Evolutionary conservation across 257 asterid species (phyloP).

Genomic region (Solanum infundibuliforme): DNA sequence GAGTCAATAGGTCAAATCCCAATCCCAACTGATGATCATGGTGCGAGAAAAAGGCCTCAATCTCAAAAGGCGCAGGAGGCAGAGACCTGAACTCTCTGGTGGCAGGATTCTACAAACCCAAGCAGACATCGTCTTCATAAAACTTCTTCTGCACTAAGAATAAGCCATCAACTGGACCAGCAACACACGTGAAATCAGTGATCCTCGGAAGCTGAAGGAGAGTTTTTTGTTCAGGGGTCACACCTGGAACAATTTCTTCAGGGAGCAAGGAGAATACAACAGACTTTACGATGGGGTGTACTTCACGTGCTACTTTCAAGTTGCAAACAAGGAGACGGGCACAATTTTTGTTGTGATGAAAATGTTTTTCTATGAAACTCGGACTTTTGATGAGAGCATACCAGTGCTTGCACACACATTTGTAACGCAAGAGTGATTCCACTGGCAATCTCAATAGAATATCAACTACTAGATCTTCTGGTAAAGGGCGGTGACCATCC

Average conservation of each 20-base stretch:
- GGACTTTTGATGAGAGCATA: slow-evolving; percentile 16
- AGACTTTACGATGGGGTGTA: not conserved
- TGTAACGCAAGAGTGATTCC: not conserved
- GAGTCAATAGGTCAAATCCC: not conserved
- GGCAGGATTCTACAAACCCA: slow-evolving; percentile 33
- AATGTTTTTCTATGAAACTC: slow-evolving; percentile 14
- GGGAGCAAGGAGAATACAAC: slow-evolving; percentile 4
- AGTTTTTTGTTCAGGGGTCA: not conserved
- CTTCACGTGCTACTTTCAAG: not conserved
- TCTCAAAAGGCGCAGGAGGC: slow-evolving; percentile 4
- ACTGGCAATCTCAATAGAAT: no score
- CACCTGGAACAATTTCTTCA: not conserved
- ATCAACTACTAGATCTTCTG: no score
- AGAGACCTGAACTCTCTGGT: slow-evolving; percentile 26
- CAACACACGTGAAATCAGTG: not conserved
- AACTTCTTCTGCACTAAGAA: not conserved
- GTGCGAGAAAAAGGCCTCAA: not conserved
- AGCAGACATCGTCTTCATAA: not conserved
- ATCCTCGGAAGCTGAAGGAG: slow-evolving; percentile 5
- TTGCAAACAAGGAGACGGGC: slow-evolving; percentile 20
- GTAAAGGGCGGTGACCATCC: no score
- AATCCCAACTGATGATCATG: not conserved
- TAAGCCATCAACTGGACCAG: slow-evolving; percentile 30
- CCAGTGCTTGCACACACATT: slow-evolving; percentile 27
- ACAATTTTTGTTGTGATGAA: slow-evolving; percentile 8